Base-by-base conservation (phyloP, 192 early-diverging fungal genomes). In the Coemansia sp. region DNA sequence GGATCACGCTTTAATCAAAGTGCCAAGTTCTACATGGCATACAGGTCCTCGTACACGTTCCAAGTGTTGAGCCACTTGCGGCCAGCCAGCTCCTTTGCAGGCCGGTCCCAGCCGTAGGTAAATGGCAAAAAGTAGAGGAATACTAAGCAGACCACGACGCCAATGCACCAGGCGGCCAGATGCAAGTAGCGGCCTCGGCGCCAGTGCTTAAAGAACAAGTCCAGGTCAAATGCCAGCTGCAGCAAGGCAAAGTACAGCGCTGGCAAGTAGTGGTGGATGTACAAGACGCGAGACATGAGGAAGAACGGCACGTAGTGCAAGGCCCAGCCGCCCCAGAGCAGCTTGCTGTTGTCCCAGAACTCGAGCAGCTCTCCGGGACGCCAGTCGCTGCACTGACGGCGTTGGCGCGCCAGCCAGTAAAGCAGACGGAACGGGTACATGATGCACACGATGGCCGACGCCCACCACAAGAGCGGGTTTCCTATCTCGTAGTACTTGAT, bases 251-350 rank as follows among this genome's bases (percentile, higher is more conserved):
- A 92, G 47, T 96, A 91, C 36, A 90, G 87, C 5, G 91, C 88
- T 1, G 95, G 96, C 54, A 98, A 79, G 74, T 98, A 98, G 82
- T 98, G 96, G 83, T 98, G 96, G 64, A 98, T 72, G 77, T 97
- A 98, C 6, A 96, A 86, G 56, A 91, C 88, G 39, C 96, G 89
- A 22, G 94, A 95, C 92, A 95, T 94, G 43, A 94, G 62, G 73
- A 93, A 96, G 85, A 97, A 97, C 36, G 96, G 96, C 10, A 93
- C 35, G 74, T 93, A 98, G 77, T 98, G 96, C 62, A 96, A 74
- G 19, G 82, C 67, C 91, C 94, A 98, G 27, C 86, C 90, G 45
- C 94, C 67, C 64, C 92, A 89, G 68, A 97, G 86, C 85, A 96
- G 96, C 36, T 93, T 93, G 35, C 85, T 84, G 20, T 82, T 82